phyloP scores from a whole-genome alignment of 495 filamentous ascomycete genomes.

The Aspergillus baeticus region DNA sequence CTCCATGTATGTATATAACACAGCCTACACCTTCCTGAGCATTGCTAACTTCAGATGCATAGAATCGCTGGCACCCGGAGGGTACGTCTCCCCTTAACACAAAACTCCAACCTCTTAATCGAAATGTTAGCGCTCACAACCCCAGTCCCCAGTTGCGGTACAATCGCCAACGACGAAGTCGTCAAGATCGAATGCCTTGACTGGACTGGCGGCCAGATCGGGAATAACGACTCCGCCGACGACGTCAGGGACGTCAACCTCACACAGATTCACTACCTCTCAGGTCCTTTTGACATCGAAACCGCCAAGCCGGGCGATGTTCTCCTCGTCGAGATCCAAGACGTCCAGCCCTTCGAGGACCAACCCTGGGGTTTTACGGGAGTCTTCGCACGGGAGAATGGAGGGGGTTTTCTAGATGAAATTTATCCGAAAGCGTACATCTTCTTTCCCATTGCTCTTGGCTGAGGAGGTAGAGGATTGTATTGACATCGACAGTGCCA shows the following conservation, averaged over 20 bases:
- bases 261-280: slow-evolving; percentile 81
- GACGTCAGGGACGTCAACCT: slow-evolving; percentile 86
- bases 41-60: neutral
- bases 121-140: slow-evolving; percentile 6
- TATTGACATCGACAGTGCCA: slow-evolving; percentile 53
- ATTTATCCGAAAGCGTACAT: slow-evolving; percentile 76
- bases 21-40: neutral
- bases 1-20: slow-evolving; percentile 63
- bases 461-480: no score
- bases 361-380: slow-evolving; percentile 93
- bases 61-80: slow-evolving; percentile 97
- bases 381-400: slow-evolving; percentile 78
- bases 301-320: slow-evolving; percentile 85
- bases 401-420: slow-evolving; percentile 90
- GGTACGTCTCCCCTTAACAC: slow-evolving; percentile 48
- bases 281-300: slow-evolving; percentile 88
- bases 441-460: neutral
- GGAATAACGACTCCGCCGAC: slow-evolving; percentile 86
- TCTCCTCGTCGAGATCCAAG: slow-evolving; percentile 89
- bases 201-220: slow-evolving; percentile 85
- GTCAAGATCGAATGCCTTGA: slow-evolving; percentile 97
- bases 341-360: slow-evolving; percentile 87
- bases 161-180: slow-evolving; percentile 80
- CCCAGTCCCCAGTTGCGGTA: slow-evolving; percentile 70
- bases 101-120: neutral